Evolutionary conservation across 2,329 filamentous ascomycete species (phyloP).

Genomic region (Atkinsonella hypoxylon): DNA sequence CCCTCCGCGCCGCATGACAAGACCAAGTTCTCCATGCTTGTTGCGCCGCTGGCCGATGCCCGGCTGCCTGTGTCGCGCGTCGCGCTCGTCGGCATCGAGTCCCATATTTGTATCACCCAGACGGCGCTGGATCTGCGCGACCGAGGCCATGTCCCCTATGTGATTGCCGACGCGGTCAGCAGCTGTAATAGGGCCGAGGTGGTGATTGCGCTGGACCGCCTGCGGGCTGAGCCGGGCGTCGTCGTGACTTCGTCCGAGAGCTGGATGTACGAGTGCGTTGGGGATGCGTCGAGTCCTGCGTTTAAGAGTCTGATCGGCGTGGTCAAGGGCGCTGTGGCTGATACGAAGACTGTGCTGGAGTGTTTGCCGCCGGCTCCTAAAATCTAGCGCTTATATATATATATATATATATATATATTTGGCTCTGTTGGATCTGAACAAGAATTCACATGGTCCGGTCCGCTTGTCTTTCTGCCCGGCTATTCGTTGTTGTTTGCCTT

Average conservation of each 20-base stretch:
- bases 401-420: too few species aligned
- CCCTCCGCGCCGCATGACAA: slow-evolving; percentile 60
- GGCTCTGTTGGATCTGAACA: too few species aligned
- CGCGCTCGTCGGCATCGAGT: slow-evolving; percentile 82
- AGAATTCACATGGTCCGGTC: too few species aligned
- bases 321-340: slow-evolving; percentile 63
- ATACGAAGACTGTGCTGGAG: slow-evolving; percentile 58
- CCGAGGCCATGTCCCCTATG: slow-evolving; percentile 68
- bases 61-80: slow-evolving; percentile 38
- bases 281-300: slow-evolving; percentile 60
- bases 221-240: slow-evolving; percentile 60
- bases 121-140: slow-evolving; percentile 71
- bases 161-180: slow-evolving; percentile 81
- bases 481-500: too few species aligned
- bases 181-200: slow-evolving; percentile 79
- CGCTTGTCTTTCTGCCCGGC: too few species aligned
- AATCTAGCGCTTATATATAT: too few species aligned
- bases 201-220: slow-evolving; percentile 60
- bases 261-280: slow-evolving; percentile 79
- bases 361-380: slow-evolving; percentile 47
- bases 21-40: slow-evolving; percentile 80
- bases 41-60: slow-evolving; percentile 46
- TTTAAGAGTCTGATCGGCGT: slow-evolving; percentile 64
- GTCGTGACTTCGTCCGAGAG: slow-evolving; percentile 80
- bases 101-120: slow-evolving; percentile 90